Evolutionary conservation across 2,329 filamentous ascomycete genomes (phyloP), one percentile per base, ranked within the genome.

Genomic region (Pseudogymnoascus sp.): DNA sequence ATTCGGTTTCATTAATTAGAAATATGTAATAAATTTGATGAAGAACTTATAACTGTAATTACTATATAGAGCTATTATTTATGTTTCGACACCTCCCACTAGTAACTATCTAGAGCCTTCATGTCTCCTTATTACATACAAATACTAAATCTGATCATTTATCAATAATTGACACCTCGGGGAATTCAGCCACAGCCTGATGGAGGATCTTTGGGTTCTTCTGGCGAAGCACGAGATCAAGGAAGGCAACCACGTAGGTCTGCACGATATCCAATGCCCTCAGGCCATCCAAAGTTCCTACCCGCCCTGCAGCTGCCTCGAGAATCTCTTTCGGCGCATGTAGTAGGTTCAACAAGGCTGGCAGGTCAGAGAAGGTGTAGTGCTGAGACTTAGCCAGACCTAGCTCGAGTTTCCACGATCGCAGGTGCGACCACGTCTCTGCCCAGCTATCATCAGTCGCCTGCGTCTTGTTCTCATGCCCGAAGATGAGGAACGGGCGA

Each of bases 401-500:
- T 2, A 76, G 55, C 62, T 74, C 67, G 39, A 68, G 67, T 35
- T 69, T 70, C 72, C 72, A 76, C 0, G 69, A 68, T 39, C 58
- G 64, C 28, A 68, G 33, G 2, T 65, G 62, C 0, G 66, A 64
- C 67, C 69, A 72, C 28, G 73, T 70, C 6, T 64, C 45, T 4
- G 19, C 63, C 73, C 72, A 76, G 3, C 66, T 60, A 36, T 33
- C 30, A 33, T 66, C 64, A 30, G 58, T 60, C 0, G 62, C 63
- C 5, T 55, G 42, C n/a, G 72, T 73, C 33, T 72, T 67, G 3
- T 66, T 68, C 16, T 66, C 66, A 19, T 71, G 67, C 3, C 70
- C 73, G 36, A 74, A 67, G 2, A 72, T 60, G 38, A 76, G 41
- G 58, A 76, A 74, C 0, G 74, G 73, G 22, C 67, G 63, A 1